Base-by-base conservation (phyloP, 495 filamentous ascomycete species). In the Penicillium silybi region DNA sequence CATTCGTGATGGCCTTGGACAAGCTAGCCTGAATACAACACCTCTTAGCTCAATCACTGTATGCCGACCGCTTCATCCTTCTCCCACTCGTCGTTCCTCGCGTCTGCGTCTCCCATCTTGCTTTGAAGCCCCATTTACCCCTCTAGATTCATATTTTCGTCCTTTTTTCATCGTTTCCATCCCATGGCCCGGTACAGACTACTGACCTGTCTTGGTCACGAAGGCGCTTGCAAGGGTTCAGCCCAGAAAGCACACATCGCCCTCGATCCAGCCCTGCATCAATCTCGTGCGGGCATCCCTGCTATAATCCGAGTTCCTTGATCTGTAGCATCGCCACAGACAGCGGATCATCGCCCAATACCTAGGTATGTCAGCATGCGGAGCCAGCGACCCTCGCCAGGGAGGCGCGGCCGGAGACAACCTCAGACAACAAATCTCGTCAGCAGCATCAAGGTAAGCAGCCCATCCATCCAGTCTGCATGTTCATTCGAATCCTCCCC, bases 61-160 rank as follows among this genome's bases (percentile, higher is more conserved):
- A 54, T 51, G 56, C 56, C 46, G 56, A 50, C 56, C 56, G 51
- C 29, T 54, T 11, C 19, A 6, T 48, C 27, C 22, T 38, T 26
- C 46, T 16, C 29, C 41, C 32, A 25, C 41, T 53, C 26, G n/a
- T 46, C 29, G 7, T 47, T 20, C 20, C 45, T 32, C 32, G 25
- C 26, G 35, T 19, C 37, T 39, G 18, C 37, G 7, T 17, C n/a
- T 39, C n/a, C 37, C 37, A 39, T 1, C 20, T 47, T 22, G 19
- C 3, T 43, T 27, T 52, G 20, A 39, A 19, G 18, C 2, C 37
- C 6, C 29, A 32, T 11, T 32, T 32, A 10, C 4, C 29, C 4
- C 29, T 32, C 10, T 32, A 32, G 29, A 32, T 32, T 10, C 11
- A 32, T 32, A 32, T 32, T 39, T 16, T 17, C n/a, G 18, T 1